Evolutionary conservation across 2,329 filamentous ascomycete species (phyloP).

Genomic region (Raffaelea albimanens): DNA sequence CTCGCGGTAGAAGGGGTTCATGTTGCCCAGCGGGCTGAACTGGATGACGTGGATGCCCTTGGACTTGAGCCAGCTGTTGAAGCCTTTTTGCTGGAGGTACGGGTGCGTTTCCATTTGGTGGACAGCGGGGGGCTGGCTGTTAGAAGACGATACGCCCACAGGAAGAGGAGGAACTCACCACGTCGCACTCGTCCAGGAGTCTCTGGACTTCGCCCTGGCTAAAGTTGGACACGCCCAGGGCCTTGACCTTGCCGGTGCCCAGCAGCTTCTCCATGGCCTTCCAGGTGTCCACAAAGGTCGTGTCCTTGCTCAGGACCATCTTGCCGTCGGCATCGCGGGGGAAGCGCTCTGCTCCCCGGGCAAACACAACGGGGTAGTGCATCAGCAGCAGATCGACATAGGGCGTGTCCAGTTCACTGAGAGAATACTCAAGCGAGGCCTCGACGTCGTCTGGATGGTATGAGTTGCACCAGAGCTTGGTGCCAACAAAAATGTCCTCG

Average conservation of each 20-base stretch:
- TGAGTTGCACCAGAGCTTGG: conserved; percentile 50
- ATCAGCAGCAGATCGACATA: conserved; percentile 65
- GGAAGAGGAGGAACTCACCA: too few species aligned
- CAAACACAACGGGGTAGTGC: conserved; percentile 49
- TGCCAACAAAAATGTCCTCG: conserved; percentile 48
- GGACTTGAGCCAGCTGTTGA: conserved; percentile 47
- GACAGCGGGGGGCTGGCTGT: too few species aligned
- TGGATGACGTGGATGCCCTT: conserved; percentile 31
- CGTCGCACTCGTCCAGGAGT: conserved; percentile 32
- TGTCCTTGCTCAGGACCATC: conserved; percentile 2
- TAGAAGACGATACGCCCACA: too few species aligned
- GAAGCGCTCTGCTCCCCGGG: conserved; percentile 21
- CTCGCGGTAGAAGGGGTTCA: background rate
- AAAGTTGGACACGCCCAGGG: conserved; percentile 53
- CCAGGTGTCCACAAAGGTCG: conserved; percentile 28
- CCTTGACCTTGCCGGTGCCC: conserved; percentile 20
- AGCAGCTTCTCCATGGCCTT: conserved; percentile 43
- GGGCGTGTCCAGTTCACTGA: conserved; percentile 42
- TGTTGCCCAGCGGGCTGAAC: too few species aligned
- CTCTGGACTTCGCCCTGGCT: conserved; percentile 49
- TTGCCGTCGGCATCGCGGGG: background rate
- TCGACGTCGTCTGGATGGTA: conserved; percentile 54
- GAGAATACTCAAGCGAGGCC: conserved; percentile 47
- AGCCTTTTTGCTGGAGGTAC: conserved; percentile 53
- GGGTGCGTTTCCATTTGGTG: conserved; percentile 59